phyloP scores from a whole-genome alignment of 164 flowering plant genomes.

The Vitis labrusca region DNA sequence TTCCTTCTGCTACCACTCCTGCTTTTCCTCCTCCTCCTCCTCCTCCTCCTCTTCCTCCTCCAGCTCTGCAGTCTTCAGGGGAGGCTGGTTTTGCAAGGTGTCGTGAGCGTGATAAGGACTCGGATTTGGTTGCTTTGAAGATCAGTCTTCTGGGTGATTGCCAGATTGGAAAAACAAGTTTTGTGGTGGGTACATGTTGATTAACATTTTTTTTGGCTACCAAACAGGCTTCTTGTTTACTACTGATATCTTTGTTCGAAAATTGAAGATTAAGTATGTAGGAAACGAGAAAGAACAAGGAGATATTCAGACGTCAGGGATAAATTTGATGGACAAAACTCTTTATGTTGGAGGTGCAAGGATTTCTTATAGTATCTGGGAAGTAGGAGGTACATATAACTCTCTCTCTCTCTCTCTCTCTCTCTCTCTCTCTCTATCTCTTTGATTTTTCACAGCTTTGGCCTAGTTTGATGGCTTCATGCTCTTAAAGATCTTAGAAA shows the following conservation, averaged over 20 bases:
- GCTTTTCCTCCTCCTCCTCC: no score
- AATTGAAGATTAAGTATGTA: constrained; percentile 37
- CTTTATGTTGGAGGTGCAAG: constrained; percentile 32
- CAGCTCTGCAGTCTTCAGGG: no score
- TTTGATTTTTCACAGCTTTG: neutral
- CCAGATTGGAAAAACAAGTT: constrained; percentile 45
- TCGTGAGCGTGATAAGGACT: constrained; percentile 3
- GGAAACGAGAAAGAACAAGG: constrained; percentile 29
- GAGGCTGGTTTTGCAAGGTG: neutral
- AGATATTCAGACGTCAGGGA: constrained; percentile 11
- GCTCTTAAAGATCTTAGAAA: neutral
- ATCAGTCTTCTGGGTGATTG: constrained; percentile 47
- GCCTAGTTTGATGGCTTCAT: no score
- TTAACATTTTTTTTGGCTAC: neutral
- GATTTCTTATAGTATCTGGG: constrained; percentile 44
- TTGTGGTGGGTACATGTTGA: constrained; percentile 26
- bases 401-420: neutral
- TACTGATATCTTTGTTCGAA: neutral
- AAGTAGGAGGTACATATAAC: constrained; percentile 30
- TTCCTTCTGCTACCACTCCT: no score
- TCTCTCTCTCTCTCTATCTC: neutral
- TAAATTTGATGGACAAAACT: constrained; percentile 33
- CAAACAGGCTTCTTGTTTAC: neutral
- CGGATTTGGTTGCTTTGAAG: constrained; percentile 45
- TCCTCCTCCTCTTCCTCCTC: no score